Base-by-base conservation (phyloP, 148 eudicot genomes). In the Beta vulgaris region DNA sequence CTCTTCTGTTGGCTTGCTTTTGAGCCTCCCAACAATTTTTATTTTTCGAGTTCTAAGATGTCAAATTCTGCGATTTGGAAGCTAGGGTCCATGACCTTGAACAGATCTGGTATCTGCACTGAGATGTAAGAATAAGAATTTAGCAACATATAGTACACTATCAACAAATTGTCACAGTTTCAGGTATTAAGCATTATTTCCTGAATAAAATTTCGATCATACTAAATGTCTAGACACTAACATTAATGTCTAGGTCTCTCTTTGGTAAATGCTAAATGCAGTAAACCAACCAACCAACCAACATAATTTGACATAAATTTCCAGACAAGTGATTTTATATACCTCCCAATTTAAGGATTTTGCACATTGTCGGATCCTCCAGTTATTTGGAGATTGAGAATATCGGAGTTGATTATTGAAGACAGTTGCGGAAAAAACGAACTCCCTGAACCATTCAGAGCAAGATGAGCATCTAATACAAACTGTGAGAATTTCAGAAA, bases 371-470 rank as follows among this genome's bases (percentile, higher is more conserved):
- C 46, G 54, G 19, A 46, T 70, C 61, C 42, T 71, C 62, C 54
- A 57, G 19, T 7, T 69, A 44, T 31, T 58, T 31, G 43, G 48
- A 69, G 29, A 68, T 42, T 59, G 60, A 76, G 18, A 26, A n/a
- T 34, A 14, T 37, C 18, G 49, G 14, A 71, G 57, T 37, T 67
- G 53, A 71, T 81, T 80, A 88, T 72, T 86, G 91, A 61, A 92
- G 99, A 73, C 96, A 95, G 73, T 88, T 95, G 70, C 96, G 86
- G 86, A 95, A 95, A 81, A 92, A 89, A n/a, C 96, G 97, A 78
- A 95, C 77, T 62, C 89, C 97, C 97, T 94, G 87, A 67, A 76
- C 59, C 71, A 75, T 32, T 32, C 15, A 55, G 13, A 35, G 18
- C 13, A 58, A 26, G 59, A 35, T 73, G 25, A 79, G 72, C 48